Base-by-base conservation (phyloP, 1,139 yeast genomes). In the Geotrichum reessii region DNA sequence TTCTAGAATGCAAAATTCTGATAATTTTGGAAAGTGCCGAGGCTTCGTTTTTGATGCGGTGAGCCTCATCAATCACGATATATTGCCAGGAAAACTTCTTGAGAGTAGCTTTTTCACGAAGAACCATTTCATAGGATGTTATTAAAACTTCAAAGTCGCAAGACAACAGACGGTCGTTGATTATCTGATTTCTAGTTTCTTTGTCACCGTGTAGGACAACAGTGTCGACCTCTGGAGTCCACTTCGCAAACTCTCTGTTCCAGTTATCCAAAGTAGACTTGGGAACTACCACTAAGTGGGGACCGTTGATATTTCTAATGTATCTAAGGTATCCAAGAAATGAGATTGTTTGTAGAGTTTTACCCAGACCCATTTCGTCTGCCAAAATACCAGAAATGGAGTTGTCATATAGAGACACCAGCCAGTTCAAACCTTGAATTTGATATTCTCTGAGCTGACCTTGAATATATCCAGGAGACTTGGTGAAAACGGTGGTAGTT, bases 301-400 rank as follows among this genome's bases (percentile, higher is more conserved):
- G 99, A 0, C 99, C 99, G 60, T 83, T 84, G n/a, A 88, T 81
- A 52, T 84, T 81, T 64, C 84, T 84, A 60, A 86, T 78, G 67
- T 88, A 89, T 64, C 97, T 78, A 60, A 93, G 76, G 70, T 89
- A 91, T 0, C 97, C 98, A 58, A 93, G 75, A 67, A 93, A 92
- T 12, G 62, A 60, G 50, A 60, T 60, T 2, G 62, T 60, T 52
- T 60, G 62, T 24, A 60, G 33, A 1, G 99, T 93, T 69, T 93
- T 93, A 62, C 99, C 99, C 59, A 93, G 79, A 1, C 99, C 99
- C 99, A 93, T 93, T 73, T 93, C 99, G 73, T 93, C 99, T 6
- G 99, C 99, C 59, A 93, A 78, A 57, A 93, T 92, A 50, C 98
- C 98, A 1, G 95, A 85, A 58, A 91, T 78, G 66, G 85, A 83